Evolutionary conservation across 164 flowering plant species (phyloP).

Genomic region (Stephania yunnanensis): DNA sequence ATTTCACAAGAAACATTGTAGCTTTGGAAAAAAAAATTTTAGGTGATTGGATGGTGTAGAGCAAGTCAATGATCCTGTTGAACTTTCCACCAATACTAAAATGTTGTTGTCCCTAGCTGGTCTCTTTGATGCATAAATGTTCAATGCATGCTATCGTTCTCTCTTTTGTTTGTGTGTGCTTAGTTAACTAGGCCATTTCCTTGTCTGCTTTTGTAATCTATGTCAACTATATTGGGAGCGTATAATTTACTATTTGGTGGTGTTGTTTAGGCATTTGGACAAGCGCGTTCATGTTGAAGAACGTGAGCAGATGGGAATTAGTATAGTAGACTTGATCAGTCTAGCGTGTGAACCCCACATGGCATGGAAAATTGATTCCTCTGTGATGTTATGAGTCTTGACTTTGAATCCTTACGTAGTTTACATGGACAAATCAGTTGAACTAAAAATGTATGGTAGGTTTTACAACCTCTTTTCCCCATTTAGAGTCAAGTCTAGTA

Average conservation of each 20-base stretch:
- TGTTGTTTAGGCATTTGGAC: neutral
- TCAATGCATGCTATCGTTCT: neutral
- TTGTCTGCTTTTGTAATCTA: neutral
- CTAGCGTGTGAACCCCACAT: constrained; percentile 4
- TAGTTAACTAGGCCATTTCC: neutral
- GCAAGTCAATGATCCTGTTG: neutral
- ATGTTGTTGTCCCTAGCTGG: neutral
- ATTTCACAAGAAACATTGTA: neutral
- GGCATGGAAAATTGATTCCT: neutral
- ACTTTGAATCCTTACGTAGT: neutral
- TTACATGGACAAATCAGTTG: neutral
- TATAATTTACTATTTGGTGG: neutral
- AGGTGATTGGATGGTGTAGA: constrained; percentile 3
- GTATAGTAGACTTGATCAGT: neutral
- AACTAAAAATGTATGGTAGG: neutral
- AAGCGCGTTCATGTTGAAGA: constrained; percentile 1
- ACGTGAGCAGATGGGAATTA: neutral
- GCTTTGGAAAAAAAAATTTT: neutral
- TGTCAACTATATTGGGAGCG: neutral
- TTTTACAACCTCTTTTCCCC: neutral
- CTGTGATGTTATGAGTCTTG: neutral
- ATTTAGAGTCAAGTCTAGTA: too few relatives aligned
- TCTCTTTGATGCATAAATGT: neutral
- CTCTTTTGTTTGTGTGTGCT: too few relatives aligned
- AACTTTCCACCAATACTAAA: neutral